These are phyloP conservation scores for Podospora pseudocomata DNA, from an alignment of 495 filamentous ascomycete species.

Conservation along the genomic window DNA sequence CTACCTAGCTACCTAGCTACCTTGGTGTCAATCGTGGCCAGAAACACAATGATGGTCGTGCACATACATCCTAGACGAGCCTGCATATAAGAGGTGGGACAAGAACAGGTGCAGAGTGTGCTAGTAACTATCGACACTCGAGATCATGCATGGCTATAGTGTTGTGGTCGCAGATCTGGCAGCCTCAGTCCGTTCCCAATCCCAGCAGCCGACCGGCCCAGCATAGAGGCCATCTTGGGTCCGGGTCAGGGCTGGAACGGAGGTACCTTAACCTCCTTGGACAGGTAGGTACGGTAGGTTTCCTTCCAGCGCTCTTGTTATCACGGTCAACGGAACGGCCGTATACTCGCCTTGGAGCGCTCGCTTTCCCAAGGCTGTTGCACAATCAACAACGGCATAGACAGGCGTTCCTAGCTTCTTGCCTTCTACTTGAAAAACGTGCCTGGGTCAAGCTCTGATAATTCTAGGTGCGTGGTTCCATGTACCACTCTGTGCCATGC, in stretches of 20 bases:
- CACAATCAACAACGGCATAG: neutral
- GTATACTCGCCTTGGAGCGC: neutral
- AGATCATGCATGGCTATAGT: slow-evolving; percentile 9
- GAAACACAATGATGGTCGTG: neutral
- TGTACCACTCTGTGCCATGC: neutral
- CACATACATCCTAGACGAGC: neutral
- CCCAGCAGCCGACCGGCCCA: no score
- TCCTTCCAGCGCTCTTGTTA: neutral
- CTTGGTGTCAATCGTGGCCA: no score
- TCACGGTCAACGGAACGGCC: neutral
- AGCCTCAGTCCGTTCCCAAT: neutral
- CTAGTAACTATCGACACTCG: neutral
- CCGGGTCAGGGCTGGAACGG: no score
- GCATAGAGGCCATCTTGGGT: no score
- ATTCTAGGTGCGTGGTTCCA: no score
- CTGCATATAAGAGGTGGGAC: neutral
- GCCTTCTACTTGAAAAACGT: neutral
- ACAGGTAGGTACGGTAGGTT: no score
- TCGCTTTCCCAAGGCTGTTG: neutral
- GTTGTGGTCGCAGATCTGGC: slow-evolving; percentile 7
- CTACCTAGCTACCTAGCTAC: no score
- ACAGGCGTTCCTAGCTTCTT: neutral
- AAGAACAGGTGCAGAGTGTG: slow-evolving; percentile 6
- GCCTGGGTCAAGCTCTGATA: no score
- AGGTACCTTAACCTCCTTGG: no score